phyloP scores from a whole-genome alignment of 2,329 filamentous ascomycete genomes.

The Fonsecaea nubica region DNA sequence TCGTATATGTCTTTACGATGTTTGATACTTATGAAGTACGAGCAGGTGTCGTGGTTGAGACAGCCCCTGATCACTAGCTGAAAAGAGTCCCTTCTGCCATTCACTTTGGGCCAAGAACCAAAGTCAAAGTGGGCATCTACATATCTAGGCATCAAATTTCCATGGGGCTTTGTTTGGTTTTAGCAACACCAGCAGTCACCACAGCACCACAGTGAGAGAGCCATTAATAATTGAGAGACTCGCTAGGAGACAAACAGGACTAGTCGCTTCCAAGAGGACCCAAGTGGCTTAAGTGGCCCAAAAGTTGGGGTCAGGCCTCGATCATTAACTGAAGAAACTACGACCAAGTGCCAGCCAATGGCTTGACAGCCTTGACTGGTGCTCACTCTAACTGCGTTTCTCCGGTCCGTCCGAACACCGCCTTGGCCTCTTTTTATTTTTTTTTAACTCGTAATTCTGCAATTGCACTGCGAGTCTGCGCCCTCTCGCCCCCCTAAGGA shows the following conservation, averaged over 20 bases:
- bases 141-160: not conserved
- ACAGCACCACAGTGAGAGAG: slow-evolving; percentile 1
- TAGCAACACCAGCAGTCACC: not conserved
- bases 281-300: not conserved
- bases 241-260: slow-evolving; percentile 5
- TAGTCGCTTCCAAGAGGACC: not conserved
- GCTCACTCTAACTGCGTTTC: slow-evolving; percentile 7
- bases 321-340: not conserved
- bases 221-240: slow-evolving; percentile 16
- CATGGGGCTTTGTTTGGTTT: not conserved
- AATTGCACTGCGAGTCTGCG: slow-evolving; percentile 11
- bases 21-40: no score
- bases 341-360: slow-evolving; percentile 12
- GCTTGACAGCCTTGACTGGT: not conserved
- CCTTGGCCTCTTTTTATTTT: slow-evolving; percentile 23
- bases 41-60: no score
- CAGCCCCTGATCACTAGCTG: no score
- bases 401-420: slow-evolving; percentile 32
- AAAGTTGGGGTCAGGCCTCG: slow-evolving; percentile 18
- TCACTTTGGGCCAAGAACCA: no score
- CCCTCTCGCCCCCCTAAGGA: slow-evolving; percentile 19
- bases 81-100: not conserved
- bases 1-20: no score
- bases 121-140: no score
- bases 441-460: not conserved